Evolutionary conservation across 2,329 filamentous ascomycete genomes (phyloP), one percentile per base, ranked within the genome.

Genomic region (Talaromyces sp.): DNA sequence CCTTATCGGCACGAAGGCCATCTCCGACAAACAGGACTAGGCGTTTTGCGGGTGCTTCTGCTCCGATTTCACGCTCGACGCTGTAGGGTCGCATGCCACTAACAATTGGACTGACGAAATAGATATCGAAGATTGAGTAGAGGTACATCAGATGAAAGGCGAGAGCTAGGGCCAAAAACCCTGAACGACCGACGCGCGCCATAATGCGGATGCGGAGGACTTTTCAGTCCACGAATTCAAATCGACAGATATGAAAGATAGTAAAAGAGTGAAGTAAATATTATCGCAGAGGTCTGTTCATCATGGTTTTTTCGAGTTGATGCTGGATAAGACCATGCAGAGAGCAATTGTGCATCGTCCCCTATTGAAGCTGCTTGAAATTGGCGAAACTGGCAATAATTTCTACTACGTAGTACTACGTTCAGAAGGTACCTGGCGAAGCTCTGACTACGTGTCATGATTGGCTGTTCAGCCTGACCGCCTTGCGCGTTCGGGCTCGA

Each of bases 21-120:
- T 99, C 95, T 91, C 95, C 95, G 72, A 99, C 96, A 76, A 96
- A 96, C 33, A 99, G 85, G 58, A 99, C 90, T 65, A 99, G 84
- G 68, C 95, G 88, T 77, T 95, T 92, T 5, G 96, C 94, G 1
- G 95, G 95, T 24, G 93, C 86, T 76, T 89, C 87, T 60, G 78
- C 77, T 60, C 81, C 79, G 48, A 79, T 71, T 45, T 85, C 80
- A 63, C 88, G 84, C 66, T 93, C 86, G 43, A 96, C 83, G 54
- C 83, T 81, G 78, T 92, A 93, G 66, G 93, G 85, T 73, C 86
- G 87, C 95, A 99, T 99, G 74, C 95, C 95, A 82, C 90, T 91
- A 63, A 98, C 95, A 71, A 99, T 95, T 24, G 95, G 95, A 76
- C 93, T 97, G 75, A 97, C 93, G 75, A 99, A 99, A 80, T 99